These are phyloP conservation scores for Marasmius oreades DNA, from an alignment of 1,284 basidiomycete species.

Conservation along the genomic window DNA sequence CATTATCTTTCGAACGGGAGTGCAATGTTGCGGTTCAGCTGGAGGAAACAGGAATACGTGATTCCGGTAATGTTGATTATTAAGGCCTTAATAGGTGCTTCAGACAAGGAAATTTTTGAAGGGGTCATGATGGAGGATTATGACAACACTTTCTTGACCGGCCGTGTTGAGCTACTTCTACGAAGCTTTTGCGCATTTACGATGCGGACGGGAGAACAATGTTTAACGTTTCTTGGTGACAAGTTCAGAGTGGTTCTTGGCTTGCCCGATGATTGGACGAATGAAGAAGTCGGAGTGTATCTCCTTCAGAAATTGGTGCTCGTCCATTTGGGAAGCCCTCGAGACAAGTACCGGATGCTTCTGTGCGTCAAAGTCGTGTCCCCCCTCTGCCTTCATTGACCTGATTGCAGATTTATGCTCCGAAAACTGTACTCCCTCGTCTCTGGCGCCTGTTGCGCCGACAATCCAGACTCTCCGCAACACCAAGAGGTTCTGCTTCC, in stretches of 20 bases:
- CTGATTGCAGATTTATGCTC: slow-evolving; percentile 81
- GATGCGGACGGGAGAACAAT: slow-evolving; percentile 89
- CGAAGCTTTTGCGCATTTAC: slow-evolving; percentile 94
- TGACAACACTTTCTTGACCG: slow-evolving; percentile 96
- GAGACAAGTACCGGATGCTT: slow-evolving; percentile 97
- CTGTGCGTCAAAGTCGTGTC: slow-evolving; percentile 50
- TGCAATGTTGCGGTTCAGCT: slow-evolving; percentile 93
- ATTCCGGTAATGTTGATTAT: slow-evolving; percentile 97
- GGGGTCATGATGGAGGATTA: slow-evolving; percentile 98
- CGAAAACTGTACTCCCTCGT: slow-evolving; percentile 94
- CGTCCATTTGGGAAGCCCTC: slow-evolving; percentile 86
- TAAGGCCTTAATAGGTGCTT: slow-evolving; percentile 92
- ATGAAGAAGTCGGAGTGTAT: slow-evolving; percentile 80
- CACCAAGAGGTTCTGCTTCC: slow-evolving; percentile 98
- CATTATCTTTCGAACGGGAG: slow-evolving; percentile 98
- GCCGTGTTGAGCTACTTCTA: slow-evolving; percentile 96
- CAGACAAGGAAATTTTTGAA: slow-evolving; percentile 97
- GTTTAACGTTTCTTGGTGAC: slow-evolving; percentile 95
- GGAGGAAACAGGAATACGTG: slow-evolving; percentile 99
- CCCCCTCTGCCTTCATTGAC: background rate
- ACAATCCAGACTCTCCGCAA: slow-evolving; percentile 99
- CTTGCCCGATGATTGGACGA: slow-evolving; percentile 92
- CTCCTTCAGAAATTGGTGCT: slow-evolving; percentile 86
- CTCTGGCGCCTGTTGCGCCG: slow-evolving; percentile 86
- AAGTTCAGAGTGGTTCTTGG: slow-evolving; percentile 94